Evolutionary conservation across 768 basidiomycete genomes (phyloP).

Genomic region (Filobasidium floriforme): DNA sequence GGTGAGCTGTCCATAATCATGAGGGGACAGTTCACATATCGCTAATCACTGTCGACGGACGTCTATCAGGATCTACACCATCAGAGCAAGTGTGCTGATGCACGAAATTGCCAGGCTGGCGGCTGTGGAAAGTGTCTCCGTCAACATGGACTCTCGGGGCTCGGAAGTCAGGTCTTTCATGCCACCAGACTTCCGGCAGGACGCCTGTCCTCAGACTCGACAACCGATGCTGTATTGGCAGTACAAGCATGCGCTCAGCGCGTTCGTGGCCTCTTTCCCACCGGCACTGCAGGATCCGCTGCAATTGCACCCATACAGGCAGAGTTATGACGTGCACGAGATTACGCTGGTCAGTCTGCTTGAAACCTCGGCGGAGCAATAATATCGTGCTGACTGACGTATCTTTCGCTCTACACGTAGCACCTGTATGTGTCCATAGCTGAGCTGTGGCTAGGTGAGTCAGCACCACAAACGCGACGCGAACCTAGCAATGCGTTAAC

Average conservation of each 20-base stretch:
- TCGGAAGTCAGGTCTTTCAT: neutral
- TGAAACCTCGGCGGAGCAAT: neutral
- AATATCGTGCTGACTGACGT: neutral
- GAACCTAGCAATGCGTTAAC: too few relatives aligned
- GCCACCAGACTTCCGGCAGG: neutral
- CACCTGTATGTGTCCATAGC: constrained; percentile 10
- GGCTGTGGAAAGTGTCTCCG: neutral
- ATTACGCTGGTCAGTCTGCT: constrained; percentile 7
- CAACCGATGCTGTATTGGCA: neutral
- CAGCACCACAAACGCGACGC: too few relatives aligned
- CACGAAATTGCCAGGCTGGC: neutral
- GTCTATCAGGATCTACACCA: neutral
- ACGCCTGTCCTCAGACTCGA: neutral
- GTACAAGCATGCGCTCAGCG: constrained; percentile 8
- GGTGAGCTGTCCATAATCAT: neutral
- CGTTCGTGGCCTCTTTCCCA: constrained; percentile 16
- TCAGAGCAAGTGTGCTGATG: neutral
- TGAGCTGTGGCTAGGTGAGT: constrained; percentile 17
- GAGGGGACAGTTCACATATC: neutral
- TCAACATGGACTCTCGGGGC: too few relatives aligned
- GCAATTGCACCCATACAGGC: neutral
- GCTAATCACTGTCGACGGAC: neutral
- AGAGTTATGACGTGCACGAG: constrained; percentile 5
- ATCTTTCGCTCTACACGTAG: neutral
- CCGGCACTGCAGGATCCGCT: constrained; percentile 16